These are phyloP conservation scores for Papilionanthe hybrid DNA, from an alignment of 116 monocot species.

Conservation along the genomic window DNA sequence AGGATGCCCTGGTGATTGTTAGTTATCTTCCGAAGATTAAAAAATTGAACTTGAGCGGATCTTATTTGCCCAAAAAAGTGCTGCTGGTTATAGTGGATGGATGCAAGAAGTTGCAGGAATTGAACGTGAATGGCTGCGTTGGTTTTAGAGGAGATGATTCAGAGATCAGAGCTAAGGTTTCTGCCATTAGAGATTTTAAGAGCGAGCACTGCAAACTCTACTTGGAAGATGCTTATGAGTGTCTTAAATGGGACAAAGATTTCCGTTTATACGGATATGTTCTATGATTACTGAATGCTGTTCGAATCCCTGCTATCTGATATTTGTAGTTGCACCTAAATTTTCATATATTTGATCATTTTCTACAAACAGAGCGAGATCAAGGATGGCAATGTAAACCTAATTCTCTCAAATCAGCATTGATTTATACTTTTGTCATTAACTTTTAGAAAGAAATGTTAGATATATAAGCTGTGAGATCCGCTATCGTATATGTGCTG, in stretches of 20 bases:
- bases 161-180: constrained; percentile 25
- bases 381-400: no score
- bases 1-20: constrained; percentile 25
- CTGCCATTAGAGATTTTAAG: constrained; percentile 19
- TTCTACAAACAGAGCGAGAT: no score
- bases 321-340: background rate
- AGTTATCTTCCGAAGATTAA: constrained; percentile 19
- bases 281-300: background rate
- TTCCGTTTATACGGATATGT: background rate
- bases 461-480: no score
- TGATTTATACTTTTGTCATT: no score
- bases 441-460: no score
- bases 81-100: constrained; percentile 29
- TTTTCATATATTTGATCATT: no score
- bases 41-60: constrained; percentile 24
- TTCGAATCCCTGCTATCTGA: background rate
- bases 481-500: no score
- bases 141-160: constrained; percentile 33
- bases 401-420: no score
- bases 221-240: constrained; percentile 14
- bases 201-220: constrained; percentile 19
- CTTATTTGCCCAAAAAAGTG: constrained; percentile 30
- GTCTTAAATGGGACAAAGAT: constrained; percentile 7
- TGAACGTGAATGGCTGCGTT: constrained; percentile 28
- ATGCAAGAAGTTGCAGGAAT: constrained; percentile 24